Conservation (phyloP, 768 basidiomycete genomes). For the Leucocoprinus leucothites region DNA sequence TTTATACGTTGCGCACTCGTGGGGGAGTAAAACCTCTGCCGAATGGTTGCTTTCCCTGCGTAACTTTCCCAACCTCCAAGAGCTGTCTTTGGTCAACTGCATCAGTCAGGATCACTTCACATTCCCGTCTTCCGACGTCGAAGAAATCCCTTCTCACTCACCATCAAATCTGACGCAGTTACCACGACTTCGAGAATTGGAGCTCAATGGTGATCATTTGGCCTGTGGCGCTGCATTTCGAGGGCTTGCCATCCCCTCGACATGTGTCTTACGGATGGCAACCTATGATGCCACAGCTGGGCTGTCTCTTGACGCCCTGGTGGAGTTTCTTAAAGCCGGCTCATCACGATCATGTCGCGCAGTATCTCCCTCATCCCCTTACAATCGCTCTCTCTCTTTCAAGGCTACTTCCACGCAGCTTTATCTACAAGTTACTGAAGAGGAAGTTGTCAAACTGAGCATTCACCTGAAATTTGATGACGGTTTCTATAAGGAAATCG, state of each 20-base stretch:
- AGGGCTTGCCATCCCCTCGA: neutral
- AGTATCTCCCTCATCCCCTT: neutral
- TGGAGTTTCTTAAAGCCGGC: neutral
- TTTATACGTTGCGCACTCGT: neutral
- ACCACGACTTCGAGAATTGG: constrained; percentile 1
- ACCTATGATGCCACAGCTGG: neutral
- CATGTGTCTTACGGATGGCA: neutral
- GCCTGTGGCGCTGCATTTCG: constrained; percentile 6
- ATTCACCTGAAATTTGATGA: constrained; percentile 3
- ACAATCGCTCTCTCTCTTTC: neutral
- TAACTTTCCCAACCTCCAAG: constrained; percentile 2
- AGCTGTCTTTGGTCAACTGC: constrained; percentile 2
- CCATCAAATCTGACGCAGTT: neutral
- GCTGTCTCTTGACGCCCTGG: neutral
- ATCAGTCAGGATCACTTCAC: neutral
- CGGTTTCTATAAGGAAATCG: neutral
- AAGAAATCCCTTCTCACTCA: neutral
- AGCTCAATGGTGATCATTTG: constrained; percentile 1
- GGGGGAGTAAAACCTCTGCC: neutral
- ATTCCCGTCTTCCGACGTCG: neutral
- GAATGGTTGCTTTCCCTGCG: constrained; percentile 5
- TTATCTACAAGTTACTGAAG: constrained; percentile 1
- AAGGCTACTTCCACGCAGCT: neutral
- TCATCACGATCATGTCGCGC: neutral
- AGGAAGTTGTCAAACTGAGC: neutral